Percentiles rank a stretch among this genome's conserved stretches.
Evolutionary conservation across 257 asterid species (phyloP).

Genomic region (Forsythia suspensa): DNA sequence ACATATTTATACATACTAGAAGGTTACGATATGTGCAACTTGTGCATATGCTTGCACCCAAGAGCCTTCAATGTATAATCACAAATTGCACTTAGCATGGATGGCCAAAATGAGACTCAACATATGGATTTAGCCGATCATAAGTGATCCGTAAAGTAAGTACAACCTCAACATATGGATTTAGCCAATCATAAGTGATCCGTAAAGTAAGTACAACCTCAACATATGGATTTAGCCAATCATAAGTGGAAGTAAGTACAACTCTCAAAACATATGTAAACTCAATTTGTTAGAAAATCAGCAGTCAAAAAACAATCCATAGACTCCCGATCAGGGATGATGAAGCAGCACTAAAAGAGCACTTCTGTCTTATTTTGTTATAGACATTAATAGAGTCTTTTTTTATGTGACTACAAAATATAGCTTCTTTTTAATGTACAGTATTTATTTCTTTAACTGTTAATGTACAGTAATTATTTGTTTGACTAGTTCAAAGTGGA

Average conservation of each 20-base stretch:
- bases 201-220: background rate
- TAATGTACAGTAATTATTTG: background rate
- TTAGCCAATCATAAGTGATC: background rate
- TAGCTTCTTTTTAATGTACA: background rate
- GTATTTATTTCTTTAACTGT: no score
- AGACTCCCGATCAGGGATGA: background rate
- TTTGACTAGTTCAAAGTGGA: background rate
- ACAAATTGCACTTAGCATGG: background rate
- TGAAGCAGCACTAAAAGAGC: background rate
- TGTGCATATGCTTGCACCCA: background rate
- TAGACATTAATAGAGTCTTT: background rate
- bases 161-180: background rate
- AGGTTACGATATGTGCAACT: background rate
- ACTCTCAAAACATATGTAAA: background rate
- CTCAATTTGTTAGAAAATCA: background rate
- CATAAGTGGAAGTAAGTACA: no score
- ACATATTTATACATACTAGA: background rate
- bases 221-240: no score
- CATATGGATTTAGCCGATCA: background rate
- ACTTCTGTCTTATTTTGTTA: background rate
- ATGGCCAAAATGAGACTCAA: background rate
- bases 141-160: background rate
- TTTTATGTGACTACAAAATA: background rate
- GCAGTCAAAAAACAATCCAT: background rate
- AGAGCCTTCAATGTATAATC: background rate